These are phyloP conservation scores for Penicillium paneum DNA, from an alignment of 2,329 filamentous ascomycete genomes.

Conservation along the genomic window DNA sequence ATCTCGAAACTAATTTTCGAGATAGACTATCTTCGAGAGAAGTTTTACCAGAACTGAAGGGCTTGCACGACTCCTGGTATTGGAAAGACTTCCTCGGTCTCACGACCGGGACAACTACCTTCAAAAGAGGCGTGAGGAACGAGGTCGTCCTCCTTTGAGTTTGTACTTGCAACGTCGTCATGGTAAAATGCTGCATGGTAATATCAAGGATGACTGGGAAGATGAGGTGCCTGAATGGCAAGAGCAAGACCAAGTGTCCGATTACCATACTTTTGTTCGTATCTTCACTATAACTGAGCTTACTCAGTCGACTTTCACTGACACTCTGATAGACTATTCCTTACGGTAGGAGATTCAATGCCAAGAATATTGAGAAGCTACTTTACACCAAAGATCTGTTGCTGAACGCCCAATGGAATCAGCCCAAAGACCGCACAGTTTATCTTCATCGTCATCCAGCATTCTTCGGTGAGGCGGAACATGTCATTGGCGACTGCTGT, in stretches of 20 bases:
- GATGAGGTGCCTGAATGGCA: slow-evolving; percentile 84
- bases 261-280: slow-evolving; percentile 75
- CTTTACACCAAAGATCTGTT: slow-evolving; percentile 78
- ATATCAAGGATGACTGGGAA: slow-evolving; percentile 73
- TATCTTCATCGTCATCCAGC: slow-evolving; percentile 80
- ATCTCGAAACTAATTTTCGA: background rate
- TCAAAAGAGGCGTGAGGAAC: slow-evolving; percentile 65
- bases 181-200: slow-evolving; percentile 53
- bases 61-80: slow-evolving; percentile 72
- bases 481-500: slow-evolving; percentile 78
- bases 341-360: slow-evolving; percentile 38
- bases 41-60: slow-evolving; percentile 73
- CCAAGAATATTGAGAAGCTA: slow-evolving; percentile 69
- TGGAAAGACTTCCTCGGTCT: slow-evolving; percentile 72
- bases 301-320: slow-evolving; percentile 47
- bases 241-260: slow-evolving; percentile 69
- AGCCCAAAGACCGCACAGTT: slow-evolving; percentile 68
- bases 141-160: slow-evolving; percentile 62
- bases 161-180: slow-evolving; percentile 37
- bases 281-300: slow-evolving; percentile 35
- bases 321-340: slow-evolving; percentile 32
- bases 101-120: slow-evolving; percentile 68
- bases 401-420: slow-evolving; percentile 85
- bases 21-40: slow-evolving; percentile 72
- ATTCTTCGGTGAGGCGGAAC: slow-evolving; percentile 73